These are phyloP conservation scores for Ceriops decandra DNA, from an alignment of 345 rosid genomes.

Conservation along the genomic window DNA sequence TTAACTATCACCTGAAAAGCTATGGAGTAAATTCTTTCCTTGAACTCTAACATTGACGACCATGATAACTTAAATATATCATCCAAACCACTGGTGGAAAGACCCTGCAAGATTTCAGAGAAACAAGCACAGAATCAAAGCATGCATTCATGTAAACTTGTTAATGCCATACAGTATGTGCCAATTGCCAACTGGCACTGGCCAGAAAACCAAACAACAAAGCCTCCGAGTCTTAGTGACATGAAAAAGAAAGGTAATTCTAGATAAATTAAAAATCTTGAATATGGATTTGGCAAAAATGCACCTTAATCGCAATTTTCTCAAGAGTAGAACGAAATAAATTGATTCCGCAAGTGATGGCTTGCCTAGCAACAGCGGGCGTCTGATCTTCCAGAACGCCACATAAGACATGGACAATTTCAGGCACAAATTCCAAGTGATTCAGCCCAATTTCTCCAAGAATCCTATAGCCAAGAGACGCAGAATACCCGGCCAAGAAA, in stretches of 20 bases:
- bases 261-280: constrained; percentile 1
- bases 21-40: constrained; percentile 67
- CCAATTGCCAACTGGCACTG: background rate
- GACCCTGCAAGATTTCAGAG: constrained; percentile 47
- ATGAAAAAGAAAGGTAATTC: background rate
- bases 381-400: constrained; percentile 63
- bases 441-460: constrained; percentile 75
- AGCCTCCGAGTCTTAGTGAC: background rate
- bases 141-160: background rate
- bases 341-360: constrained; percentile 55
- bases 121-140: constrained; percentile 8
- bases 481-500: background rate
- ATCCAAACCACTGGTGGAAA: constrained; percentile 61
- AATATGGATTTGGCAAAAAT: background rate
- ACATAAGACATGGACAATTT: constrained; percentile 69
- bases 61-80: constrained; percentile 66
- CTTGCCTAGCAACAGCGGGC: constrained; percentile 89
- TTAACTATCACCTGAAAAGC: constrained; percentile 64
- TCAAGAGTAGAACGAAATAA: constrained; percentile 61
- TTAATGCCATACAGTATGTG: background rate
- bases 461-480: constrained; percentile 42
- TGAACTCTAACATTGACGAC: constrained; percentile 76
- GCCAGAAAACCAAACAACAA: background rate
- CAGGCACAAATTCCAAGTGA: constrained; percentile 67
- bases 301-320: constrained; percentile 70